These are phyloP conservation scores for Paramecium primaurelia DNA, from an alignment of 73 alveolate genomes.

Conservation along the genomic window DNA sequence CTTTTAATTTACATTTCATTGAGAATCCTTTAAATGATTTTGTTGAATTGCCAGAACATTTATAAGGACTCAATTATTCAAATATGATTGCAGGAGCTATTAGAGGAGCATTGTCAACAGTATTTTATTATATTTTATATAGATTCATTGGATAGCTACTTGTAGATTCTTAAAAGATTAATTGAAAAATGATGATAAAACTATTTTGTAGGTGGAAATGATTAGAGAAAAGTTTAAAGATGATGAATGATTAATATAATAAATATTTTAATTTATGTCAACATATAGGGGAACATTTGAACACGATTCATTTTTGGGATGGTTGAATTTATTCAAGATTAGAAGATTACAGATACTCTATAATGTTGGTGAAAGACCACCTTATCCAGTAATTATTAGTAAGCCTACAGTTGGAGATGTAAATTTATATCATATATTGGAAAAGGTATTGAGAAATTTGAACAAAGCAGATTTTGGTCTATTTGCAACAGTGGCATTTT, in stretches of 20 bases:
- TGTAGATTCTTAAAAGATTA: conserved; percentile 35
- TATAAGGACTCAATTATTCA: conserved; percentile 49
- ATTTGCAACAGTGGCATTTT: conserved; percentile 41
- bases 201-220: conserved; percentile 46
- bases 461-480: conserved; percentile 63
- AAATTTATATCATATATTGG: neutral
- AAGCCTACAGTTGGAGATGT: conserved; percentile 66
- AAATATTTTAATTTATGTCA: conserved; percentile 8
- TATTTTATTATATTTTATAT: neutral
- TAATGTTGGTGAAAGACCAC: conserved; percentile 73
- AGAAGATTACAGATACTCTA: neutral
- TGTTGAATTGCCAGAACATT: conserved; percentile 63
- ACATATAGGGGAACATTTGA: neutral
- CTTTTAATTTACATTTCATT: conserved; percentile 28
- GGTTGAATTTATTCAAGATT: neutral
- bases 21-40: conserved; percentile 60
- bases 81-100: conserved; percentile 60
- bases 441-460: conserved; percentile 55
- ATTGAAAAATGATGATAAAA: conserved; percentile 54
- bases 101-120: conserved; percentile 57
- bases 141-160: conserved; percentile 52
- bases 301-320: conserved; percentile 38
- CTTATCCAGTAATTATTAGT: conserved; percentile 72
- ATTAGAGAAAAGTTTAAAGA: conserved; percentile 58
- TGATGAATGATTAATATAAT: conserved; percentile 56